Percentiles rank a stretch among this genome's conserved stretches.
Evolutionary conservation across 1,284 basidiomycete species (phyloP).

Genomic region (Cutaneotrichosporon mucoides): DNA sequence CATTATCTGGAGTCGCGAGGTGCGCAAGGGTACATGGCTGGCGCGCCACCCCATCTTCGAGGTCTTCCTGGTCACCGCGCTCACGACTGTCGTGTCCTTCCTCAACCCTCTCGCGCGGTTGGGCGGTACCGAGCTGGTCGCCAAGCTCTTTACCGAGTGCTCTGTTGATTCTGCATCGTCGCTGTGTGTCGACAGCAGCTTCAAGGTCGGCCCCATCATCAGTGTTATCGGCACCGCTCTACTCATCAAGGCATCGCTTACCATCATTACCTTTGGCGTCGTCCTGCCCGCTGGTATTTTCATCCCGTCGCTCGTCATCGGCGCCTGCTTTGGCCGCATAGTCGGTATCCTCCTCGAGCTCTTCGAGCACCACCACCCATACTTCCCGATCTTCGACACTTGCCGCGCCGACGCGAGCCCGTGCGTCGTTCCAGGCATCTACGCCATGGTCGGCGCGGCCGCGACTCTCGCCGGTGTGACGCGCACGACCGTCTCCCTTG

Average conservation of each 20-base stretch:
- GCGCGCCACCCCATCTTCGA: slow-evolving; percentile 75
- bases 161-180: slow-evolving; percentile 60
- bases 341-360: slow-evolving; percentile 80
- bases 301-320: slow-evolving; percentile 94
- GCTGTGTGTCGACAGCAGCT: slow-evolving; percentile 66
- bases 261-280: slow-evolving; percentile 90
- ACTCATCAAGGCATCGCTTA: slow-evolving; percentile 75
- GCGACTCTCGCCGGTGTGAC: slow-evolving; percentile 84
- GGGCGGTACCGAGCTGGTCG: slow-evolving; percentile 90
- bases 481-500: slow-evolving; percentile 67
- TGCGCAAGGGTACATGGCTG: slow-evolving; percentile 77
- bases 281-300: slow-evolving; percentile 94
- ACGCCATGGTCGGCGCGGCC: slow-evolving; percentile 87
- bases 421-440: slow-evolving; percentile 68
- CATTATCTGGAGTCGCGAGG: slow-evolving; percentile 75
- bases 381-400: slow-evolving; percentile 59
- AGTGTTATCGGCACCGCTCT: slow-evolving; percentile 67
- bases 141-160: slow-evolving; percentile 79
- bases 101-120: slow-evolving; percentile 86
- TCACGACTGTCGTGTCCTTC: slow-evolving; percentile 75
- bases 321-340: slow-evolving; percentile 88
- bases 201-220: slow-evolving; percentile 64
- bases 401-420: slow-evolving; percentile 51
- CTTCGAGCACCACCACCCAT: slow-evolving; percentile 64
- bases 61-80: slow-evolving; percentile 72